Percentiles rank a stretch among this genome's conserved stretches.
Evolutionary conservation across 2,329 filamentous ascomycete species (phyloP).

Genomic region (Colletotrichum somersetense): DNA sequence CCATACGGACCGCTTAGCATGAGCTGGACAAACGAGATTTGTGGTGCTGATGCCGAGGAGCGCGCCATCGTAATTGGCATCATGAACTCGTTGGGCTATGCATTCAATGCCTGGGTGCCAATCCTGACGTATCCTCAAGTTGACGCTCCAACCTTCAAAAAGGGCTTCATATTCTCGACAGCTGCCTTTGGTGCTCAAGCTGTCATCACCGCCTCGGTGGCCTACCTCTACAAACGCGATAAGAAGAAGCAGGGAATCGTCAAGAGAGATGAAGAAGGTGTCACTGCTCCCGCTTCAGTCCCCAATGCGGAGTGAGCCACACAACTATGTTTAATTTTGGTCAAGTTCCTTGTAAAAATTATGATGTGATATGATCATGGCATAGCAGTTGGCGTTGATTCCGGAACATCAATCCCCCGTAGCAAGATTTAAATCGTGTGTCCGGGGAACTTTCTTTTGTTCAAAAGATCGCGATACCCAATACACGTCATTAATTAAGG

Average conservation of each 20-base stretch:
- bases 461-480: background rate
- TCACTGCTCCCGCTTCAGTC: background rate
- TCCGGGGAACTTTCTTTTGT: too few relatives aligned
- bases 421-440: too few relatives aligned
- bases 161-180: conserved; percentile 55
- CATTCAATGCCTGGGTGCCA: conserved; percentile 69
- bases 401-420: background rate
- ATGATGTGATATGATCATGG: too few relatives aligned
- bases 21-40: conserved; percentile 41
- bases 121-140: conserved; percentile 63
- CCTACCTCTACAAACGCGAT: conserved; percentile 28
- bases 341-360: background rate
- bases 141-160: conserved; percentile 57
- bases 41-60: conserved; percentile 34
- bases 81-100: conserved; percentile 46
- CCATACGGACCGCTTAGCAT: conserved; percentile 35
- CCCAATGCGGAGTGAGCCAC: background rate
- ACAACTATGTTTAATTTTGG: background rate
- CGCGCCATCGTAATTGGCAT: conserved; percentile 38
- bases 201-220: conserved; percentile 15
- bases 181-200: conserved; percentile 31
- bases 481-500: background rate
- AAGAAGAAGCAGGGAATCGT: conserved; percentile 14
- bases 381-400: background rate
- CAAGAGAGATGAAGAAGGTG: conserved; percentile 18